Base-by-base conservation (phyloP, 257 asterid species). In the Jacaranda mimosifolia region DNA sequence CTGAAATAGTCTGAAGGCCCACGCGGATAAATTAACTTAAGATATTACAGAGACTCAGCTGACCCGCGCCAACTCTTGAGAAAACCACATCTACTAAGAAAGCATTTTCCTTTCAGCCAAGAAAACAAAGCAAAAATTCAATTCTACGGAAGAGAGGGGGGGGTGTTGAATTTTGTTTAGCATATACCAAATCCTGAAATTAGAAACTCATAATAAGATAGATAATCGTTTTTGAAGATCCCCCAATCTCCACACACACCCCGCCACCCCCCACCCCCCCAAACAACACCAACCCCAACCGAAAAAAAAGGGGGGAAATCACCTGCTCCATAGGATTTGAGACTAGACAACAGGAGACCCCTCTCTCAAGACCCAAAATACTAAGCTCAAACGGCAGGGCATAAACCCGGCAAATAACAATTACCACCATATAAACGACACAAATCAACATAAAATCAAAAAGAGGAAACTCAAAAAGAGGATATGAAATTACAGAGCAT, bases 91-190 rank as follows among this genome's bases (percentile, higher is more conserved):
- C 14, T 9, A 11, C n/a, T 7, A 60, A 52, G 68, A 10, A 38
- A 40, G 4, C 5, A 15, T 3, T 18, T 70, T 49, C 3, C 76
- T 75, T 75, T 0, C 9, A 56, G 58, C 64, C 46, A 75, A 70
- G 77, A 13, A 83, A 74, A 38, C 63, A 38, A 74, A 60, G 9
- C 46, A 17, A 63, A 57, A 55, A 26, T 26, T 2, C 32, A 26
- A 0, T 26, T 26, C 32, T 0, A 26, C 32, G 32, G 2, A 26
- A 26, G 2, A 2, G 32, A 2, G 2, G 2, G 32, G 32, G 32
- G 2, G 32, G 1, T 2, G 2, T 0, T 0, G 2, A 26, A 26
- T 26, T 6, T 21, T 15, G 5, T 35, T 13, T 21, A 4, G 32
- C 38, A 11, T n/a, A 26, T 15, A 6, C 10, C 17, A 11, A 18